Conservation (phyloP, 1,139 yeast species). For the Debaryomyces sp. region DNA sequence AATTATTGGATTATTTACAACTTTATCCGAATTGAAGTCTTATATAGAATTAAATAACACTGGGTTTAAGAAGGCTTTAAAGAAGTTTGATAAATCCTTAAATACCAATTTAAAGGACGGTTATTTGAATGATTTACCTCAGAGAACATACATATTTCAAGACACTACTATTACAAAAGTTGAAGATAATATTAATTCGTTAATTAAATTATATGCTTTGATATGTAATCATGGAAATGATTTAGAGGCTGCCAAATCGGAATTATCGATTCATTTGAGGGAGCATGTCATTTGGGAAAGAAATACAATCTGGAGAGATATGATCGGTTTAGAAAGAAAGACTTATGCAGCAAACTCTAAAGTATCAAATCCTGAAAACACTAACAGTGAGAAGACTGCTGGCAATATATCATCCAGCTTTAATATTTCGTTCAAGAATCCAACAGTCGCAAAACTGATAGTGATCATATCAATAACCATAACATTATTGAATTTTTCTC, state of each 20-base stretch:
- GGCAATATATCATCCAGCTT: slow-evolving; percentile 24
- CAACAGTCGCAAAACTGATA: slow-evolving; percentile 49
- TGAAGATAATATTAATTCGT: slow-evolving; percentile 42
- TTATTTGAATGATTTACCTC: slow-evolving; percentile 36
- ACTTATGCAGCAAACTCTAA: slow-evolving; percentile 43
- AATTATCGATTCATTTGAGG: slow-evolving; percentile 61
- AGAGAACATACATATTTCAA: slow-evolving; percentile 37
- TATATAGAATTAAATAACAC: slow-evolving; percentile 67
- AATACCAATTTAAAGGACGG: slow-evolving; percentile 42
- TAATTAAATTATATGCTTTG: slow-evolving; percentile 42
- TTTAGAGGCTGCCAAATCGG: slow-evolving; percentile 46
- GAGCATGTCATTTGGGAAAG: slow-evolving; percentile 80
- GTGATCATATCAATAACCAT: slow-evolving; percentile 49
- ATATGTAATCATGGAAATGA: slow-evolving; percentile 46
- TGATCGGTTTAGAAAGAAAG: slow-evolving; percentile 84
- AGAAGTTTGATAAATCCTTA: slow-evolving; percentile 69
- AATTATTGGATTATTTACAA: slow-evolving; percentile 58
- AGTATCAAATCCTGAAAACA: slow-evolving; percentile 14
- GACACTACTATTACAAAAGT: slow-evolving; percentile 46
- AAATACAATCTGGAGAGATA: slow-evolving; percentile 74
- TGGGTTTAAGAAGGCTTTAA: slow-evolving; percentile 68
- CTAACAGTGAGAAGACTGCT: slow-evolving; percentile 16
- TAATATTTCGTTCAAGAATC: slow-evolving; percentile 41
- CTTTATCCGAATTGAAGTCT: slow-evolving; percentile 65
- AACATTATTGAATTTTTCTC: slow-evolving; percentile 52